Evolutionary conservation across 2,329 filamentous ascomycete genomes (phyloP).

Genomic region (Penicillium janthinellum): DNA sequence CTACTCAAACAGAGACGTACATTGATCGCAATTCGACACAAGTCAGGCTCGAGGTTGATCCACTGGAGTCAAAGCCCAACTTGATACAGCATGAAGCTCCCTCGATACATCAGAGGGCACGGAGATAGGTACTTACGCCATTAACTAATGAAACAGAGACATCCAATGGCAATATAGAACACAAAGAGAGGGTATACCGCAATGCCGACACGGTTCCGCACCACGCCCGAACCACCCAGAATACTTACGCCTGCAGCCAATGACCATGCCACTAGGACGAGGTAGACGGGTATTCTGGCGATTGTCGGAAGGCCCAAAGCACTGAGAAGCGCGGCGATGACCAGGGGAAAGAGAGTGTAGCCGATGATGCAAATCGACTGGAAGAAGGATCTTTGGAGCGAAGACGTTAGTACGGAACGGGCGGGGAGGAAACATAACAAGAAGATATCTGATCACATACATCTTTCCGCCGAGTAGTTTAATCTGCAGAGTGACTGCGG

Average conservation of each 20-base stretch:
- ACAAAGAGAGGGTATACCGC: slow-evolving; percentile 94
- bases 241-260: slow-evolving; percentile 95
- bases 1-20: slow-evolving; percentile 13
- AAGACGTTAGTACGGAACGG: slow-evolving; percentile 17
- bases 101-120: slow-evolving; percentile 7
- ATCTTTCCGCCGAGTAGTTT: slow-evolving; percentile 95
- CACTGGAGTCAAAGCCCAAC: slow-evolving; percentile 1
- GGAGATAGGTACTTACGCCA: slow-evolving; percentile 15
- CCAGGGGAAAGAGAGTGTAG: slow-evolving; percentile 95
- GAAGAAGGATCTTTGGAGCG: slow-evolving; percentile 76
- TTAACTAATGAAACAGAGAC: slow-evolving; percentile 95
- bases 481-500: slow-evolving; percentile 96
- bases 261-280: slow-evolving; percentile 87
- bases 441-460: slow-evolving; percentile 58
- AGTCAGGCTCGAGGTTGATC: background rate
- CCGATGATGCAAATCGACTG: slow-evolving; percentile 98
- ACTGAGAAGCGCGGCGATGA: slow-evolving; percentile 87
- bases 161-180: slow-evolving; percentile 91
- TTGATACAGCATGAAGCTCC: background rate
- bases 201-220: slow-evolving; percentile 90
- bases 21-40: slow-evolving; percentile 3
- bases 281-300: slow-evolving; percentile 84
- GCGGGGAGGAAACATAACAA: background rate
- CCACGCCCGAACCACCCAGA: slow-evolving; percentile 88
- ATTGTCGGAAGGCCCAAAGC: slow-evolving; percentile 78